phyloP scores from a whole-genome alignment of 768 basidiomycete species.

The Termitomyces sp. region DNA sequence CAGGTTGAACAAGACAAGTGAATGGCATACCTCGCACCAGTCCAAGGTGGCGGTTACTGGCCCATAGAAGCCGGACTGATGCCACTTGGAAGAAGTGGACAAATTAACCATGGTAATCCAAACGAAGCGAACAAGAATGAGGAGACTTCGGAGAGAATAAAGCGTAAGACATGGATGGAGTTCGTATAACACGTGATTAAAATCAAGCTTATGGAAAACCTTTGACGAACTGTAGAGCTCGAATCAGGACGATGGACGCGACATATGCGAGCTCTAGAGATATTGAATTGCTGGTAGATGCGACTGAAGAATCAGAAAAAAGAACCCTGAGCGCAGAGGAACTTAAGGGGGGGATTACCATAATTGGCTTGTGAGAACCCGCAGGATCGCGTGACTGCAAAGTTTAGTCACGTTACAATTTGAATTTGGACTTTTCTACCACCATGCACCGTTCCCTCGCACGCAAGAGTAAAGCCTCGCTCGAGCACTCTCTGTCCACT shows the following conservation, averaged over 20 bases:
- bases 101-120: slow-evolving; percentile 29
- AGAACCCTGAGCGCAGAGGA: not conserved
- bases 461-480: slow-evolving; percentile 29
- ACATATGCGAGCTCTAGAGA: not conserved
- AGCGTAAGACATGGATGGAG: not conserved
- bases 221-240: not conserved
- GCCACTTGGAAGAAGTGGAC: slow-evolving; percentile 28
- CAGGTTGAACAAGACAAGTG: not conserved
- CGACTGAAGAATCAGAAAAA: not conserved
- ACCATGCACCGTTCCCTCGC: slow-evolving; percentile 26
- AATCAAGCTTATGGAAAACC: not conserved
- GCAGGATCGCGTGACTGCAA: not conserved
- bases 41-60: slow-evolving; percentile 68
- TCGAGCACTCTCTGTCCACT: slow-evolving; percentile 12
- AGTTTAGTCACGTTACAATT: slow-evolving; percentile 10
- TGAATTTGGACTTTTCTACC: slow-evolving; percentile 9
- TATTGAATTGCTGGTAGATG: not conserved
- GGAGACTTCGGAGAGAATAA: not conserved
- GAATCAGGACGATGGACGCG: not conserved
- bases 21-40: slow-evolving; percentile 62
- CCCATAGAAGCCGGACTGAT: slow-evolving; percentile 51
- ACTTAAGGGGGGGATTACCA: not conserved
- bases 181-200: slow-evolving; percentile 8
- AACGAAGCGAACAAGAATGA: not conserved
- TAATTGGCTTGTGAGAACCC: not conserved